Base-by-base conservation (phyloP, 257 asterid genomes). In the Solanum rostratum region DNA sequence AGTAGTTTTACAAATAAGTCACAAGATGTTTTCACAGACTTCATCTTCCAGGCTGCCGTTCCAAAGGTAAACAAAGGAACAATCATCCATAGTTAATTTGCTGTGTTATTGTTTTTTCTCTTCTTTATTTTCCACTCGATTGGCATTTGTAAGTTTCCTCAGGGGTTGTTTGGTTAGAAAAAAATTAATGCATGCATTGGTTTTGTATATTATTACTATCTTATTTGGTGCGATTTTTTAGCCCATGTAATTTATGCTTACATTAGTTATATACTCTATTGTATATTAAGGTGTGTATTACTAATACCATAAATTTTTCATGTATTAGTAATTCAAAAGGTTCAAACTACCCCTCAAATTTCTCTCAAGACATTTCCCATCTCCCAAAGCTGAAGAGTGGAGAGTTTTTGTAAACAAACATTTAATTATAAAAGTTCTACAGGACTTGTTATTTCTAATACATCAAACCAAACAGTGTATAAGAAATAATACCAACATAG, bases 41-140 rank as follows among this genome's bases (percentile, higher is more conserved):
- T 97, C 45, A 87, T 95, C 69, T 97, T 97, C 91, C 98, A 92
- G 95, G 97, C 98, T 43, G 99, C 99, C 0, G 99, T 97, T 62
- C 99, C 99, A 30, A 97, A 95, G 99, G 99, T 95, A 97, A 71
- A 52, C 15, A 50, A 50, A 50, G 65, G 63, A 49, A 49, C 46
- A 10, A 27, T 50, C 46, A 78, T 29, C 82, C 46, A 50, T 29
- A 16, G 46, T 78, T 50, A 76, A 5, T 76, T 76, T 24, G 43
- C 27, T 76, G 24, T 52, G 46, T 50, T 78, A 50, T 50, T 50
- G 15, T 29, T 50, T 76, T 24, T 76, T 12, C 62, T 49, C 39
- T 76, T 76, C 46, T 7, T 78, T 78, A 78, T 78, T 52, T 49
- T 78, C 19, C 59, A 50, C 39, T 50, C 15, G 7, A 27, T 70